Evolutionary conservation across 2,329 filamentous ascomycete species (phyloP), one percentile per base, ranked within the genome.

Genomic region (Aureobasidium melanogenum): DNA sequence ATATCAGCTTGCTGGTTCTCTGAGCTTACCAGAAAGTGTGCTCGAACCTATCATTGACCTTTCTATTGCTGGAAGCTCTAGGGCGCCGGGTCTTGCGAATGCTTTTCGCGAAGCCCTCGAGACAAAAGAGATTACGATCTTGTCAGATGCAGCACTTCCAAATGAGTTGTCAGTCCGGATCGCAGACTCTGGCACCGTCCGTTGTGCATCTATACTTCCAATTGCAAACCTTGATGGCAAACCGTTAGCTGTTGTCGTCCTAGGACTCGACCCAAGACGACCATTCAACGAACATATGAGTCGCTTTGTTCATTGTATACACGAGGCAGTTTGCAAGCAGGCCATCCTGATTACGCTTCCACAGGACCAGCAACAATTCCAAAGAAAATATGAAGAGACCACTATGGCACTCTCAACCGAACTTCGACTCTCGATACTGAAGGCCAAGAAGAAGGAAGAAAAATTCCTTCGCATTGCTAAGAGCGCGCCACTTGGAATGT

Each of bases 381-480:
- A 65, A 67, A 74, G 63, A 68, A 73, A 67, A 63, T 73, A 62
- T 54, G 69, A 66, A 65, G 73, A 67, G 65, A 72, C 67, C 63
- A 75, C 69, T 67, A 69, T 72, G 46, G 70, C 74, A 22, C 67
- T 71, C 1, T 68, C 74, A 39, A 73, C 72, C 62, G 69, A 73
- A 60, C 64, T 74, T 8, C 67, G 67, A 7, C 50, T 70, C 14
- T 68, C 67, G 3, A 69, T 68, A 6, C 59, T 71, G 14, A 67
- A 12, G 58, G 70, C 19, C 66, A 74, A 60, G 68, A 68, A 2
- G 70, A 72, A 62, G 63, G 60, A 54, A 52, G 54, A 47, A 55
- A 62, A 48, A 19, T 77, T 78, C 46, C 68, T 72, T 19, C 67
- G 72, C 2, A 74, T 77, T 64, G 74, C 75, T 6, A 70, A 72